Base-by-base conservation (phyloP, 2,329 filamentous ascomycete species). In the Talaromyces sp. region DNA sequence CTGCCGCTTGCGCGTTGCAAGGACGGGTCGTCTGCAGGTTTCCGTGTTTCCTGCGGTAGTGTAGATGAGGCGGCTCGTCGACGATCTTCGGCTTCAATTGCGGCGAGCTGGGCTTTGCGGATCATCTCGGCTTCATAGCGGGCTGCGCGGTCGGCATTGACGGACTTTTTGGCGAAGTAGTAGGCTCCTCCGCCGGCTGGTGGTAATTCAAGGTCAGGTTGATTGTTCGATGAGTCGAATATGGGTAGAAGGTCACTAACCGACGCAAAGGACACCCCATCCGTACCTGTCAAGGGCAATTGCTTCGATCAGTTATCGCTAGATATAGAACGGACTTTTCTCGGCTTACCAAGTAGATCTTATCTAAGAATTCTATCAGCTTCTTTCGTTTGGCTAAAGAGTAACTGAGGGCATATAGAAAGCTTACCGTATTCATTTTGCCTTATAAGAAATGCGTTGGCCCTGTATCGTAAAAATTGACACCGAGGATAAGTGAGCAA, bases 131-230 rank as follows among this genome's bases (percentile, higher is more conserved):
- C 88, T 72, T 90, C 86, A 70, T 90, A 86, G 73, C 91, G 88
- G 67, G 87, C 82, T 67, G 86, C 84, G 69, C 94, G 91, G 79
- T 97, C 93, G 71, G 91, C 91, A 76, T 97, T 97, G 85, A 99
- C 96, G 78, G 89, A 89, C 75, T 88, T 86, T 85, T 99, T 99
- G 69, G 95, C 95, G 77, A 97, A 97, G 83, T 91, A 93, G 84
- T 98, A 99, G 73, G 94, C 93, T 69, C 90, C 91, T 70, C 88
- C 95, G 75, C 94, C 95, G 70, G 93, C 92, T 93, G 38, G 5
- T 11, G 27, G 8, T 5, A 3, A 45, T 29, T 27, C 3, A 11
- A 19, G 3, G 36, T 59, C 5, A 59, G n/a, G n/a, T 19, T 29
- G 1, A 25, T 56, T 36, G 19, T 56, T 6, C 31, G 6, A 3